These are phyloP conservation scores for Nemania sp. DNA, from an alignment of 2,329 filamentous ascomycete genomes.

Conservation along the genomic window DNA sequence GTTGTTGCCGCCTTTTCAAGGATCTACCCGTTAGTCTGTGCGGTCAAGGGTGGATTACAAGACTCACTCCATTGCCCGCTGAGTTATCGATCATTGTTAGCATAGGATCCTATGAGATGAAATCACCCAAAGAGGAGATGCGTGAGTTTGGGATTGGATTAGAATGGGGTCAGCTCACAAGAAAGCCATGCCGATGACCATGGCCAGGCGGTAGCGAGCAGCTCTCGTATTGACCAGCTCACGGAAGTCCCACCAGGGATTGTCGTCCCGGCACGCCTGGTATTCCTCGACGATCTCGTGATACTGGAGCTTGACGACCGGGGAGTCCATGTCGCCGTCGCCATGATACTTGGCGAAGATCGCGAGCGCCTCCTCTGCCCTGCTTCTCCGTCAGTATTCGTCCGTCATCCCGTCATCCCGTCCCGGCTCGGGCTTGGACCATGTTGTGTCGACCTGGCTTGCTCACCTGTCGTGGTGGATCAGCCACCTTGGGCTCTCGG, in stretches of 20 bases:
- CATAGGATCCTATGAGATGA: not conserved
- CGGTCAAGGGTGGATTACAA: not conserved
- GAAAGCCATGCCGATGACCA: slow-evolving; percentile 57
- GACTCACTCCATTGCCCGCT: slow-evolving; percentile 48
- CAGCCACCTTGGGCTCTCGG: slow-evolving; percentile 44
- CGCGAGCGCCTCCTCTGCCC: slow-evolving; percentile 58
- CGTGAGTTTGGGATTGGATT: not conserved
- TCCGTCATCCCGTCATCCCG: not conserved
- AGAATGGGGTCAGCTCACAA: slow-evolving; percentile 39
- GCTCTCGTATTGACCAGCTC: slow-evolving; percentile 55
- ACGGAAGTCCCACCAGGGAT: slow-evolving; percentile 64
- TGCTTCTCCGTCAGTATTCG: slow-evolving; percentile 11
- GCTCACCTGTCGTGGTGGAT: slow-evolving; percentile 48
- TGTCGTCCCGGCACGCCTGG: slow-evolving; percentile 53
- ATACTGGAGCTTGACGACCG: slow-evolving; percentile 61
- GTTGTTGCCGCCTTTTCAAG: slow-evolving; percentile 44
- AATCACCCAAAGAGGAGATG: no score
- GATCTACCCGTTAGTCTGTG: not conserved
- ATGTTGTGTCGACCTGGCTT: not conserved
- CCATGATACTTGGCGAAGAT: slow-evolving; percentile 65
- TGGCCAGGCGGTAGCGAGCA: slow-evolving; percentile 53
- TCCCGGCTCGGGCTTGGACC: not conserved
- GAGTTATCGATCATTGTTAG: slow-evolving; percentile 1
- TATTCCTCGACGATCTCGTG: slow-evolving; percentile 59
- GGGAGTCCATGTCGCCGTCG: slow-evolving; percentile 56